These are phyloP conservation scores for Lasiodiplodia hormozganensis DNA, from an alignment of 2,329 filamentous ascomycete genomes.

Conservation along the genomic window DNA sequence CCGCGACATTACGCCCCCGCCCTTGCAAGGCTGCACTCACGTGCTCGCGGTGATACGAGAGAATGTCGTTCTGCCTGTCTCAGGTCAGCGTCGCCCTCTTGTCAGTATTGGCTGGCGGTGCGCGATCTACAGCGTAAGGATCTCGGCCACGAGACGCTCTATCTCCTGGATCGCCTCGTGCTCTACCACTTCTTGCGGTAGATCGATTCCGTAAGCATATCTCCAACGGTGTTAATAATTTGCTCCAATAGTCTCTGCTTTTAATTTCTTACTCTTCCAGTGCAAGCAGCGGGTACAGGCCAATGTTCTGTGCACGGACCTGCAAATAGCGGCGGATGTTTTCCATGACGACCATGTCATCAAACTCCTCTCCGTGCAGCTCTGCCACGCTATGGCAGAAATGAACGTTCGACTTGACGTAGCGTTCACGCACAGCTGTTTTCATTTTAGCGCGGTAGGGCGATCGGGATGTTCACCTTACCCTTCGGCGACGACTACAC, in stretches of 20 bases:
- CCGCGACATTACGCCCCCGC: constrained; percentile 8
- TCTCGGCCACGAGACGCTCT: constrained; percentile 29
- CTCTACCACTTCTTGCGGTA: constrained; percentile 22
- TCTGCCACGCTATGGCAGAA: constrained; percentile 29
- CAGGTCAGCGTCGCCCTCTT: constrained; percentile 2
- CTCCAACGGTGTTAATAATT: constrained; percentile 13
- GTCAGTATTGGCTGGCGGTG: constrained; percentile 9
- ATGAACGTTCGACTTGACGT: constrained; percentile 26
- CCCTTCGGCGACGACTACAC: constrained; percentile 3
- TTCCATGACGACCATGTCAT: constrained; percentile 30
- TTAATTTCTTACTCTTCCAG: constrained; percentile 28
- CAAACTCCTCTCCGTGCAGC: constrained; percentile 27
- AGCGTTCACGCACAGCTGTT: constrained; percentile 22
- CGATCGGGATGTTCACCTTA: neutral
- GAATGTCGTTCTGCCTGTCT: constrained; percentile 29
- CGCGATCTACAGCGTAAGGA: constrained; percentile 26
- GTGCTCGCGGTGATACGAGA: constrained; percentile 30
- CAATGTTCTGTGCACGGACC: constrained; percentile 30
- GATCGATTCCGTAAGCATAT: constrained; percentile 28
- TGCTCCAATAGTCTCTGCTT: neutral
- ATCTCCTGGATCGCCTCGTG: constrained; percentile 28
- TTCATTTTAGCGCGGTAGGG: neutral
- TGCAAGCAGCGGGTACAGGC: constrained; percentile 26
- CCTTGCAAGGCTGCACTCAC: constrained; percentile 14
- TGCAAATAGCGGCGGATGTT: constrained; percentile 29